A percentile compares a stretch with the other conserved stretches of the same genome.
These are phyloP conservation scores for Boletus vermiculosoides DNA, from an alignment of 768 basidiomycete species.

Conservation along the genomic window DNA sequence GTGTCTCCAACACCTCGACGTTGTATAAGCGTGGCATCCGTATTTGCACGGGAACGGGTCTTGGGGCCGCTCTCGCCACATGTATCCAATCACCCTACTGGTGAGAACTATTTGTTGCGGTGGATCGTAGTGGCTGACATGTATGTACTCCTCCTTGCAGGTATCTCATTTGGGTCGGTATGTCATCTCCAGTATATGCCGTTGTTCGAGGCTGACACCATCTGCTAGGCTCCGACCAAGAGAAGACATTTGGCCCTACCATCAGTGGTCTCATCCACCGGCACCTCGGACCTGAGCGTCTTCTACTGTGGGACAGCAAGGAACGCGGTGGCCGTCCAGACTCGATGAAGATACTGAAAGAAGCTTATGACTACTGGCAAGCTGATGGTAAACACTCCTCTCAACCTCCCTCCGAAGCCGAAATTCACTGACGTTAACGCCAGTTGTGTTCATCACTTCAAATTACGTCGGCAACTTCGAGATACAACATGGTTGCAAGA, in stretches of 20 bases:
- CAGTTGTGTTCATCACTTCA: slow-evolving; percentile 82
- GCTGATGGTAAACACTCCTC: slow-evolving; percentile 53
- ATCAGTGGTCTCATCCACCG: slow-evolving; percentile 70
- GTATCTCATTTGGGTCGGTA: slow-evolving; percentile 80
- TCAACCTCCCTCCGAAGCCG: background rate
- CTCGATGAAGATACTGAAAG: slow-evolving; percentile 71
- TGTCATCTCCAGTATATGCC: slow-evolving; percentile 12
- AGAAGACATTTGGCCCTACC: slow-evolving; percentile 81
- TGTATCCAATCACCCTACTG: slow-evolving; percentile 74
- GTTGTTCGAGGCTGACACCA: slow-evolving; percentile 9
- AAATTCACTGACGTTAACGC: background rate
- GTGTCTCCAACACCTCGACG: slow-evolving; percentile 76
- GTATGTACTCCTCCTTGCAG: slow-evolving; percentile 32
- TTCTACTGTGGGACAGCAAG: slow-evolving; percentile 78
- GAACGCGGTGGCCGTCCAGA: slow-evolving; percentile 71
- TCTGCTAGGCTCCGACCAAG: slow-evolving; percentile 69
- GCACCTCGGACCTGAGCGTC: slow-evolving; percentile 70
- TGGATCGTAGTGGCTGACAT: background rate
- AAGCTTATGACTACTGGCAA: slow-evolving; percentile 64
- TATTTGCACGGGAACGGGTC: slow-evolving; percentile 79
- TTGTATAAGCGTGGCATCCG: slow-evolving; percentile 80
- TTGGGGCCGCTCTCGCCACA: slow-evolving; percentile 76
- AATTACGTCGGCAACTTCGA: slow-evolving; percentile 77
- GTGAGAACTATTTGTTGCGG: slow-evolving; percentile 36
- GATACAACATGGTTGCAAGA: slow-evolving; percentile 77